phyloP scores from a whole-genome alignment of 805 yeast genomes.

The Wickerhamomyces hampshirensis region DNA sequence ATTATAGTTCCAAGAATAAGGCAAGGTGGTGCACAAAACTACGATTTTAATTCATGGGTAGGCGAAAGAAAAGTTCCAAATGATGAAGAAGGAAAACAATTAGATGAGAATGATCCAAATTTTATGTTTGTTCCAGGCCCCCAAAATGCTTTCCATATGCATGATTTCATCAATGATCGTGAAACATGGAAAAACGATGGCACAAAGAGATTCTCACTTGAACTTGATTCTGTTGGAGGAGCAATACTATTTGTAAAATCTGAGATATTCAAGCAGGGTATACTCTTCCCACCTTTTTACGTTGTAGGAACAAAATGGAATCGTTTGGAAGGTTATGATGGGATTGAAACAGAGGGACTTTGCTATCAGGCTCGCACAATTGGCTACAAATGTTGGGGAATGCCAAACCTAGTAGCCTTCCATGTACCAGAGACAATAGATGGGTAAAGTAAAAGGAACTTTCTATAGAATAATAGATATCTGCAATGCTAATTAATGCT shows the following conservation, averaged over 20 bases:
- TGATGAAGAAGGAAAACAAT: conserved; percentile 13
- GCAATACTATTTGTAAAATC: conserved; percentile 43
- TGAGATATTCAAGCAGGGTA: conserved; percentile 40
- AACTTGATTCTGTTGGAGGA: conserved; percentile 48
- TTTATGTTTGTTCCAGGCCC: conserved; percentile 26
- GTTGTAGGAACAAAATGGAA: conserved; percentile 42
- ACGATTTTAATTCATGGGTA: conserved; percentile 34
- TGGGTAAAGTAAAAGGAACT: not conserved
- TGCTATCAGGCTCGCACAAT: conserved; percentile 42
- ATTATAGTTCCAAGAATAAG: conserved; percentile 28
- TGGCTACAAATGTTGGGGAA: conserved; percentile 45
- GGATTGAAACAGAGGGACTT: conserved; percentile 50
- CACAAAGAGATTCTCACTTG: conserved; percentile 13
- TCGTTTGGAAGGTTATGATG: conserved; percentile 45
- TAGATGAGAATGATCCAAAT: conserved; percentile 16
- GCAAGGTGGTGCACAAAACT: conserved; percentile 25
- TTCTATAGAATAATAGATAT: too few species aligned
- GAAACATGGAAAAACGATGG: conserved; percentile 9
- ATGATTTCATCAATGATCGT: conserved; percentile 9
- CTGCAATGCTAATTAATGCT: too few species aligned
- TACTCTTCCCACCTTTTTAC: conserved; percentile 40
- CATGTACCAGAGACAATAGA: conserved; percentile 24
- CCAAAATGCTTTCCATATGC: conserved; percentile 20
- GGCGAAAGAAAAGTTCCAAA: conserved; percentile 28
- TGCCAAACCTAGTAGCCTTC: conserved; percentile 41